Evolutionary conservation across 768 basidiomycete genomes (phyloP).

Genomic region (Russula earlei): DNA sequence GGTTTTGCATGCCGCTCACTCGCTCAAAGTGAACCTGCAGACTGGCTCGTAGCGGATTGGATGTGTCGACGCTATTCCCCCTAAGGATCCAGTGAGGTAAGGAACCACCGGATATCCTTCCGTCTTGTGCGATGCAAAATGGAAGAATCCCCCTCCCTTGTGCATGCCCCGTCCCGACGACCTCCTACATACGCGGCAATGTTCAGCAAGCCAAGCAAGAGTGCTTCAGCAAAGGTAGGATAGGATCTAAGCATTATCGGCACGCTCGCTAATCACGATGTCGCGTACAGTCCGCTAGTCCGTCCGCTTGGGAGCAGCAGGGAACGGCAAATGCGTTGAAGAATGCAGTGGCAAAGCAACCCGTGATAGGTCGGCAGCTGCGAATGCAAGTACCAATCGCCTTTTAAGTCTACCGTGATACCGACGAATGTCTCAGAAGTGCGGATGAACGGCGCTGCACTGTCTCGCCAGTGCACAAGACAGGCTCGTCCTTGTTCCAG

Average conservation of each 20-base stretch:
- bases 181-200: constrained; percentile 5
- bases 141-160: constrained; percentile 6
- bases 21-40: constrained; percentile 12
- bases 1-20: constrained; percentile 13
- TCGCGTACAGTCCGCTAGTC: not conserved
- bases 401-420: not conserved
- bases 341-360: not conserved
- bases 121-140: constrained; percentile 11
- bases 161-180: not conserved
- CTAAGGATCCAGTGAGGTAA: constrained; percentile 15
- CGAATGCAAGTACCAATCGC: not conserved
- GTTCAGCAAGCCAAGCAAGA: constrained; percentile 2
- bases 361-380: not conserved
- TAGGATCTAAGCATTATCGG: not conserved
- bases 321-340: not conserved
- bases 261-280: not conserved
- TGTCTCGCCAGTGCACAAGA: not conserved
- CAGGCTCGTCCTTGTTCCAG: not conserved
- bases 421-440: constrained; percentile 1
- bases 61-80: constrained; percentile 7
- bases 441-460: not conserved
- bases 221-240: not conserved
- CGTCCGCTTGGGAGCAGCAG: not conserved
- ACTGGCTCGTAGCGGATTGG: constrained; percentile 15
- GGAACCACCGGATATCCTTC: constrained; percentile 3